Base-by-base conservation (phyloP, 75 land plant species). In the Pinus albicaulis region DNA sequence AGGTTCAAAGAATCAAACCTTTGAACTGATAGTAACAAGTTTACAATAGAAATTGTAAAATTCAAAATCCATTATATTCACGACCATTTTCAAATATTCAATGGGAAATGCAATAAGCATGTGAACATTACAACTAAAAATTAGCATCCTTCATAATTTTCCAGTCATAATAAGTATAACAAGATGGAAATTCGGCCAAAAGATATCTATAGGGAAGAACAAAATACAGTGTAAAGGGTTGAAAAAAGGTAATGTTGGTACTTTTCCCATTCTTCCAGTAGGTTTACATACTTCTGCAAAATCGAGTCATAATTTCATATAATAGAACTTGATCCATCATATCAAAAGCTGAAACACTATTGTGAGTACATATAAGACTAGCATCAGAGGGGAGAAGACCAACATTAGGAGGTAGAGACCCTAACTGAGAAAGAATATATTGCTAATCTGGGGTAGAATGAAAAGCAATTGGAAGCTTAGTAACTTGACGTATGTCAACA, bases 401-500 rank as follows among this genome's bases (percentile, higher is more conserved):
- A 7, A 2, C 44, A 19, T 15, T 34, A 34, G 36, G 36, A 34
- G 36, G 36, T 2, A 34, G 36, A 34, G 36, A 34, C 36, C 36
- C 36, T 2, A 34, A 34, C 36, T 34, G 41, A 25, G 87, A 64
- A 31, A 65, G 4, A 16, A 16, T 41, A 65, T 36, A 65, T 26
- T 65, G 69, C 36, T 65, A 41, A 36, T 36, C 17, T 36, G n/a
- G 16, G 7, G 69, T 36, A 36, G 69, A 36, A 65, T 91, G 88
- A 64, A 90, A 90, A 80, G 86, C 85, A 63, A 95, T 91, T 24
- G 98, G 96, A 55, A 95, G 92, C 57, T 95, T 95, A 1, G 95
- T 95, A 20, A 92, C 98, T 12, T 95, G 80, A 3, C 95, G 98
- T 75, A 92, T 95, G 59, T 93, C 98, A 36, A 93, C 87, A 66